These are phyloP conservation scores for Mucor velutinosus DNA, from an alignment of 371 early-diverging fungal species.

Conservation along the genomic window DNA sequence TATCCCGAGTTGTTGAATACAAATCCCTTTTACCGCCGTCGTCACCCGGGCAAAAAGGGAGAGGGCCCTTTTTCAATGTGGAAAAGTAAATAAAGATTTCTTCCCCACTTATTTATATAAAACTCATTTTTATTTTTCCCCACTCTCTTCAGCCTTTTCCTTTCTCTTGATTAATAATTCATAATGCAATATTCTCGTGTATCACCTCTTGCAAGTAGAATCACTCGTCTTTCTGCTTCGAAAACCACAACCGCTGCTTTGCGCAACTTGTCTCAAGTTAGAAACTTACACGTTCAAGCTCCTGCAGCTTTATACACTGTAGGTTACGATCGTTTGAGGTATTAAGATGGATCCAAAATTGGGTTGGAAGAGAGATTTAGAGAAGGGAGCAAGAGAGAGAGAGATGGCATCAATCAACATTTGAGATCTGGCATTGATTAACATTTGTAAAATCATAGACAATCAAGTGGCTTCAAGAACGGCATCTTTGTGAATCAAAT, in stretches of 20 bases:
- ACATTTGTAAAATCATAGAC: constrained; percentile 5
- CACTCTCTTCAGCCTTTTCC: neutral
- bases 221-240: constrained; percentile 16
- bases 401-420: neutral
- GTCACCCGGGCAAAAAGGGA: constrained; percentile 4
- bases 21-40: neutral
- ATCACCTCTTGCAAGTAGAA: constrained; percentile 22
- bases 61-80: constrained; percentile 4
- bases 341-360: neutral
- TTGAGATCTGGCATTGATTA: neutral
- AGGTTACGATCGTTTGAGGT: constrained; percentile 40
- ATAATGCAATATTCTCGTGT: constrained; percentile 37
- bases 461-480: constrained; percentile 14
- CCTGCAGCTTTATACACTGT: constrained; percentile 43
- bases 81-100: neutral
- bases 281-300: constrained; percentile 47
- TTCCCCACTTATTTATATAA: neutral
- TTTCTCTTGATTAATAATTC: neutral
- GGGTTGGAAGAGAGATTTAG: neutral
- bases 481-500: constrained; percentile 32
- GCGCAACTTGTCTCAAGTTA: constrained; percentile 34
- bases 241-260: constrained; percentile 11
- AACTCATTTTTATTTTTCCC: neutral
- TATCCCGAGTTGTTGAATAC: neutral
- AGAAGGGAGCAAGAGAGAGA: neutral